A percentile compares a stretch with the other conserved stretches of the same genome.
Evolutionary conservation across 2,329 filamentous ascomycete genomes (phyloP).

Genomic region (Penicillium sp.): DNA sequence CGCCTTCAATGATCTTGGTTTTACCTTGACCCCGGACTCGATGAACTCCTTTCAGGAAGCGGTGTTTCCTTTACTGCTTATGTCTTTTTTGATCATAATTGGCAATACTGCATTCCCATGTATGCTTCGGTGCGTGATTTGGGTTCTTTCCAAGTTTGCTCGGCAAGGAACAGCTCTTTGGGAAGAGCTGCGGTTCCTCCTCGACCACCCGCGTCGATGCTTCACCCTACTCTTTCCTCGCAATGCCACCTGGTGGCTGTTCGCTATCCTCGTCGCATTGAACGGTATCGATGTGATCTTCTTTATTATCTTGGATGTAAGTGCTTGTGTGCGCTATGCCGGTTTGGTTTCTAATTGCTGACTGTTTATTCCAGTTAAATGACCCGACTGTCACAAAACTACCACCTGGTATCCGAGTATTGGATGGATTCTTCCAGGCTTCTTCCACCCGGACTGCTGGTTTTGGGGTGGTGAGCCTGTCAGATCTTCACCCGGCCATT

Average conservation of each 20-base stretch:
- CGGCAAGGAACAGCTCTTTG: conserved; percentile 72
- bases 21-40: conserved; percentile 88
- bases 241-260: conserved; percentile 93
- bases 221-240: conserved; percentile 94
- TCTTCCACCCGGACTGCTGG: conserved; percentile 88
- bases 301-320: conserved; percentile 88
- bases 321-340: conserved; percentile 35
- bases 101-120: conserved; percentile 96
- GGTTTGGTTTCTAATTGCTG: conserved; percentile 3
- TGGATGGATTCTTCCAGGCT: conserved; percentile 90
- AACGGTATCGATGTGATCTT: conserved; percentile 87
- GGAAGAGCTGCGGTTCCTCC: conserved; percentile 87
- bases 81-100: conserved; percentile 87
- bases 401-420: conserved; percentile 73
- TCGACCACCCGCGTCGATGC: conserved; percentile 93
- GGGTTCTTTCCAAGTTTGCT: conserved; percentile 71
- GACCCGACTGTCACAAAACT: conserved; percentile 69
- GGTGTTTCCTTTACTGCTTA: conserved; percentile 73
- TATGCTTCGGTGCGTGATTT: conserved; percentile 92
- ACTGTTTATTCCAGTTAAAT: conserved; percentile 61
- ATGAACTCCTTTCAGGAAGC: conserved; percentile 88
- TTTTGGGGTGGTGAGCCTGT: conserved; percentile 79
- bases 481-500: conserved; percentile 81
- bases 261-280: conserved; percentile 78
- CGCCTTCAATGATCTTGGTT: conserved; percentile 93